Base-by-base conservation (phyloP, 2,329 filamentous ascomycete species). In the Penicillium olsonii region DNA sequence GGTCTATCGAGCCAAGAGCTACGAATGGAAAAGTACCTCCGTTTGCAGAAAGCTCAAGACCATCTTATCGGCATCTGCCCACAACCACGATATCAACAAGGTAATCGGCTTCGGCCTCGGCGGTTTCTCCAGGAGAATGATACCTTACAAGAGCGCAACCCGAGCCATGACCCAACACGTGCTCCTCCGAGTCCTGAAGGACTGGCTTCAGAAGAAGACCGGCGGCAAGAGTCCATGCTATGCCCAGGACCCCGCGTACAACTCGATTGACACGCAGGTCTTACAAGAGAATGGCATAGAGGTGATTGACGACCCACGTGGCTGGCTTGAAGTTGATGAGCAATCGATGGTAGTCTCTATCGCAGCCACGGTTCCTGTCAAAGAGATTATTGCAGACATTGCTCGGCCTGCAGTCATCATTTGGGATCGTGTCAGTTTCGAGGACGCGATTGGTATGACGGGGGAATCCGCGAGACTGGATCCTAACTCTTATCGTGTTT, bases 381-480 rank as follows among this genome's bases (percentile, higher is more conserved):
- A 66, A 41, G 67, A 73, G 50, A 69, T 72, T 20, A 58, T 75
- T 27, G 60, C 68, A 11, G 70, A 74, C 49, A 52, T 71, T 48
- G 62, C 68, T 39, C 62, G 65, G 14, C 69, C 69, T 5, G 60
- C 49, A 1, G 42, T 60, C 5, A 38, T 66, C 8, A 65, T 65
- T 27, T 63, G 63, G 54, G 26, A 46, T 17, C 57, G 31, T 14
- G 53, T 63, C 2, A 15, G 26, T 2, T 27, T 51, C 22, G 12
- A 14, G 7, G 5, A 31, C 5, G 45, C 11, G 44, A 54, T 39
- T 46, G 26, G 17, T 37, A 42, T 9, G 56, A 50, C 37, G 12
- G 44, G 26, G 24, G 41, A 44, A 42, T 45, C 10, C 10, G 37
- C 27, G 11, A 5, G 2, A 26, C 50, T 49, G 3, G 54, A 56